Evolutionary conservation across 139 green algal species (phyloP).

Genomic region (Coelastrella sp.): DNA sequence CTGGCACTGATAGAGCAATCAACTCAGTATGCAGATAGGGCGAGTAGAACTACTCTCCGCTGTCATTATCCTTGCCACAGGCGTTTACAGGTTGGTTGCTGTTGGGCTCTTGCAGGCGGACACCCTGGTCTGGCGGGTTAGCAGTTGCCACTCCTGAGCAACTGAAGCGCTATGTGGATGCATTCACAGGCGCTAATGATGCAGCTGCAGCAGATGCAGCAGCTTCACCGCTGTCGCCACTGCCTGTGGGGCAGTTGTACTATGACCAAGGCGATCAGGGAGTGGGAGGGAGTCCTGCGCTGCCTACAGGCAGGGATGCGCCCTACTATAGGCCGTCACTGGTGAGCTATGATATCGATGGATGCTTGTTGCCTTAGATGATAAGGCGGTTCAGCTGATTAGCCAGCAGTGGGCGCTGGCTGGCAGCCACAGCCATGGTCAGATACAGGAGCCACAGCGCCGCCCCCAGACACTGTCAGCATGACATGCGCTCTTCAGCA

Average conservation of each 20-base stretch:
- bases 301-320: constrained; percentile 44
- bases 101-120: constrained; percentile 11
- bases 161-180: constrained; percentile 52
- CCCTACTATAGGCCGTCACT: constrained; percentile 45
- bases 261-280: constrained; percentile 26
- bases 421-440: no score
- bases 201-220: constrained; percentile 4
- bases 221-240: neutral
- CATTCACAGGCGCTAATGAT: constrained; percentile 13
- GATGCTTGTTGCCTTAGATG: no score
- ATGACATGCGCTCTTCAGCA: no score
- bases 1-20: no score
- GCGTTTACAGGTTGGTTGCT: neutral
- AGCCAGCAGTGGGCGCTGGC: no score
- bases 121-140: constrained; percentile 39
- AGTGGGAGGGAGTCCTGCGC: neutral
- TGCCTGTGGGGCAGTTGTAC: constrained; percentile 38
- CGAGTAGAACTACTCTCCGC: no score
- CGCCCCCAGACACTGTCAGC: no score
- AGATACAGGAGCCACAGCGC: no score
- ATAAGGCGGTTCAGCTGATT: no score
- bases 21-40: no score
- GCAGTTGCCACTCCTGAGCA: constrained; percentile 61
- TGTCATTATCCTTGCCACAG: no score
- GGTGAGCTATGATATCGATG: neutral